Evolutionary conservation across 2,329 filamentous ascomycete species (phyloP).

Genomic region (Penicillium vulpinum): DNA sequence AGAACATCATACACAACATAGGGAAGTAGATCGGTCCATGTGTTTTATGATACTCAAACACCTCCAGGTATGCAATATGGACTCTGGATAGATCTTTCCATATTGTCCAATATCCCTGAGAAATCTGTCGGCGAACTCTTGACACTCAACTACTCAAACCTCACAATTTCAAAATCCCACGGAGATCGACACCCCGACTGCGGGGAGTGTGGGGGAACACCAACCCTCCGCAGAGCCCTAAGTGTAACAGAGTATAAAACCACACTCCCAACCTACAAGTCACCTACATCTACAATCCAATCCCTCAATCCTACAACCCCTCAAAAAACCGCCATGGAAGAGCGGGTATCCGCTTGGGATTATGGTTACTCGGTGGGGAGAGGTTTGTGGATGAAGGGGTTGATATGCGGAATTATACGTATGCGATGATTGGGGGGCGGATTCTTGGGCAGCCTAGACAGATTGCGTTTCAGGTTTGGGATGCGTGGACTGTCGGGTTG

Average conservation of each 20-base stretch:
- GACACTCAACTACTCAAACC: neutral
- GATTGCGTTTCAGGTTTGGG: constrained; percentile 66
- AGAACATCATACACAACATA: neutral
- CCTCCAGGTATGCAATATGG: neutral
- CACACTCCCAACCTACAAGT: neutral
- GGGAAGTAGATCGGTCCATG: neutral
- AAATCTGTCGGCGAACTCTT: neutral
- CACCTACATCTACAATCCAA: neutral
- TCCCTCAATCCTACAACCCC: no score
- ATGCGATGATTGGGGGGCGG: constrained; percentile 64
- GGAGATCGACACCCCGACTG: constrained; percentile 4
- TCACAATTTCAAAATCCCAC: neutral
- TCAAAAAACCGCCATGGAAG: constrained; percentile 41
- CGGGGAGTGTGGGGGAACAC: constrained; percentile 4
- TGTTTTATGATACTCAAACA: neutral
- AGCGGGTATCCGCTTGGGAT: constrained; percentile 67
- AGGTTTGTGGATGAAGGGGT: constrained; percentile 68
- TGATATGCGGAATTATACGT: constrained; percentile 67
- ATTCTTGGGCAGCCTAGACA: constrained; percentile 61
- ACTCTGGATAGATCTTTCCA: neutral
- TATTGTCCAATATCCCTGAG: neutral
- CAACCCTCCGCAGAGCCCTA: constrained; percentile 4
- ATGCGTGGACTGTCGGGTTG: constrained; percentile 53
- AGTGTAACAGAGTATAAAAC: neutral
- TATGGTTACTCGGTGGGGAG: constrained; percentile 61